Conservation (phyloP, 192 early-diverging fungal species). For the Chytriomyces confervae region DNA sequence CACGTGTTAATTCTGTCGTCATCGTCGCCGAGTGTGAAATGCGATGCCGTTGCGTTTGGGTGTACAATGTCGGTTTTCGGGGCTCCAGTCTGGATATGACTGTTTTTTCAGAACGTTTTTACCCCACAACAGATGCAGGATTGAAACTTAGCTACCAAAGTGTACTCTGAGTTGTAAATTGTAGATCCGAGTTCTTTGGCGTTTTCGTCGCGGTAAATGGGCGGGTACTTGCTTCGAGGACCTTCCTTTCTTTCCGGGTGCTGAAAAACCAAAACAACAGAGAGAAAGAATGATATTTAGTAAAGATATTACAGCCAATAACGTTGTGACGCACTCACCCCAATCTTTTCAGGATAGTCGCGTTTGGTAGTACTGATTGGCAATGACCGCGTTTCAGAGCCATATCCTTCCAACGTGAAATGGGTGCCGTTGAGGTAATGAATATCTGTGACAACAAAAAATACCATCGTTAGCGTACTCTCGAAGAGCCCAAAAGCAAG, state of each 20-base stretch:
- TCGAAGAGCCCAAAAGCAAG: background rate
- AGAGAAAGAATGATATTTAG: no score
- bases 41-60: constrained; percentile 16
- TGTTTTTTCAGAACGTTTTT: background rate
- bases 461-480: background rate
- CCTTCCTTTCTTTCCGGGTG: background rate
- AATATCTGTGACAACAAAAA: background rate
- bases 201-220: constrained; percentile 30
- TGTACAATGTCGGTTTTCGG: constrained; percentile 7
- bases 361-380: constrained; percentile 28
- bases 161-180: constrained; percentile 24
- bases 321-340: no score
- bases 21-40: constrained; percentile 34
- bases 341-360: constrained; percentile 10
- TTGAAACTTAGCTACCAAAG: background rate
- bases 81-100: background rate
- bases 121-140: background rate
- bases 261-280: background rate
- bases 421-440: constrained; percentile 12
- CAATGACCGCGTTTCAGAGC: background rate
- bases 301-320: no score
- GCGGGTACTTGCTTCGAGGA: constrained; percentile 7
- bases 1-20: background rate
- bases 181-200: background rate
- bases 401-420: constrained; percentile 15